phyloP scores from a whole-genome alignment of 805 yeast species.

The Pichia sporocuriosa region DNA sequence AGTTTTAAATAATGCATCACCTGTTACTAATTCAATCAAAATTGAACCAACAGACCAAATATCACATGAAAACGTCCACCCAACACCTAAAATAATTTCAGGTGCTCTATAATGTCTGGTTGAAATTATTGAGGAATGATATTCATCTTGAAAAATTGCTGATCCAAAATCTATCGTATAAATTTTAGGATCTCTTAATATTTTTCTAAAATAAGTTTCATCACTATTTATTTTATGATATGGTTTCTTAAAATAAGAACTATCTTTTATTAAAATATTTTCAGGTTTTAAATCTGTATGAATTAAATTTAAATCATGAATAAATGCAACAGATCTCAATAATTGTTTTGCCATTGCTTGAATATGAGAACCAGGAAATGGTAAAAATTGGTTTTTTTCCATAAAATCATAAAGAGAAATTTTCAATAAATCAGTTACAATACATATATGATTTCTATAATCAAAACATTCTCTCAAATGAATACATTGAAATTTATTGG shows the following conservation, averaged over 20 bases:
- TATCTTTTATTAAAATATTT: slow-evolving; percentile 67
- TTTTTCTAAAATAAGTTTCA: slow-evolving; percentile 26
- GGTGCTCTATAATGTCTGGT: slow-evolving; percentile 98
- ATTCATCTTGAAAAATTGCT: slow-evolving; percentile 89
- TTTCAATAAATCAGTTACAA: slow-evolving; percentile 82
- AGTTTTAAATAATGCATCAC: slow-evolving; percentile 90
- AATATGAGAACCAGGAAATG: slow-evolving; percentile 93
- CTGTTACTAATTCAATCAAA: slow-evolving; percentile 82
- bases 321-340: slow-evolving; percentile 74
- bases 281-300: slow-evolving; percentile 98
- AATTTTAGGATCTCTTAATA: slow-evolving; percentile 71
- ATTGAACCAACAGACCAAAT: slow-evolving; percentile 97
- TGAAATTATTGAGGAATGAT: slow-evolving; percentile 85
- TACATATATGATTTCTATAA: slow-evolving; percentile 87
- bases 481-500: slow-evolving; percentile 67
- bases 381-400: slow-evolving; percentile 72
- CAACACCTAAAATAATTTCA: slow-evolving; percentile 87
- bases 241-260: slow-evolving; percentile 36
- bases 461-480: slow-evolving; percentile 87
- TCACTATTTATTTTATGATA: slow-evolving; percentile 18
- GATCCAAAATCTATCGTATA: slow-evolving; percentile 96
- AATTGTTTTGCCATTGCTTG: slow-evolving; percentile 85
- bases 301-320: slow-evolving; percentile 83
- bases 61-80: slow-evolving; percentile 97
- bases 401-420: slow-evolving; percentile 85